These are phyloP conservation scores for Cutaneotrichosporon sp. DNA, from an alignment of 1,284 basidiomycete genomes.

Conservation along the genomic window DNA sequence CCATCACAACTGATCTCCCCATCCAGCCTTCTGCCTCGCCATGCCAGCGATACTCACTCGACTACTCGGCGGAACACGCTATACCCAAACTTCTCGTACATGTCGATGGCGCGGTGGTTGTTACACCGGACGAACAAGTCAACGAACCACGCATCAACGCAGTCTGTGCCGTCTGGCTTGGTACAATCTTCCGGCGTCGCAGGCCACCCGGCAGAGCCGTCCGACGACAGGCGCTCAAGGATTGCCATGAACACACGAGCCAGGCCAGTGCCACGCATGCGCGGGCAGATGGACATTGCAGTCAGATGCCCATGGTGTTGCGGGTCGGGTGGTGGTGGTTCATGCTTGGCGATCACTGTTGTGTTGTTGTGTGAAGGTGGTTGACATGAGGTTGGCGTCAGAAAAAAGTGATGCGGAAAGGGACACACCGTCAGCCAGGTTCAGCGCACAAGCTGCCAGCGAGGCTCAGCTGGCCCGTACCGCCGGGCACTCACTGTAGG, in stretches of 20 bases:
- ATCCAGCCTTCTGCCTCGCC: not conserved
- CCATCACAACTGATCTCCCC: not conserved
- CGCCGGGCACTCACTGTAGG: slow-evolving; percentile 35
- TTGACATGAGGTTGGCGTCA: too few relatives aligned
- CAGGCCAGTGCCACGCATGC: slow-evolving; percentile 41
- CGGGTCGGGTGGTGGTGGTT: slow-evolving; percentile 43
- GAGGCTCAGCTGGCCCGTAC: not conserved
- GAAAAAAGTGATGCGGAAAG: too few relatives aligned
- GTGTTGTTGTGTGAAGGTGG: too few relatives aligned
- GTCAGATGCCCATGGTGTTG: slow-evolving; percentile 49
- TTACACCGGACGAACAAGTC: slow-evolving; percentile 50
- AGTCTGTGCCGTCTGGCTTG: slow-evolving; percentile 20
- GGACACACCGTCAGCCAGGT: too few relatives aligned
- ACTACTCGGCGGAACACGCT: slow-evolving; percentile 48
- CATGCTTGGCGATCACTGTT: slow-evolving; percentile 48
- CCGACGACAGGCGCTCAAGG: slow-evolving; percentile 36
- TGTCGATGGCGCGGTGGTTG: slow-evolving; percentile 45
- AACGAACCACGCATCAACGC: slow-evolving; percentile 47
- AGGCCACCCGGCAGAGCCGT: slow-evolving; percentile 19
- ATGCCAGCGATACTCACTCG: slow-evolving; percentile 35
- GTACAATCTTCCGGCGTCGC: not conserved
- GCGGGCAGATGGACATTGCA: slow-evolving; percentile 45
- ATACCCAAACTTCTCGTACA: slow-evolving; percentile 50
- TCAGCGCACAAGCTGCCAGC: not conserved
- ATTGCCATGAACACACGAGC: slow-evolving; percentile 46